Evolutionary conservation across 345 rosid genomes (phyloP).

Genomic region (Linum lewisii): DNA sequence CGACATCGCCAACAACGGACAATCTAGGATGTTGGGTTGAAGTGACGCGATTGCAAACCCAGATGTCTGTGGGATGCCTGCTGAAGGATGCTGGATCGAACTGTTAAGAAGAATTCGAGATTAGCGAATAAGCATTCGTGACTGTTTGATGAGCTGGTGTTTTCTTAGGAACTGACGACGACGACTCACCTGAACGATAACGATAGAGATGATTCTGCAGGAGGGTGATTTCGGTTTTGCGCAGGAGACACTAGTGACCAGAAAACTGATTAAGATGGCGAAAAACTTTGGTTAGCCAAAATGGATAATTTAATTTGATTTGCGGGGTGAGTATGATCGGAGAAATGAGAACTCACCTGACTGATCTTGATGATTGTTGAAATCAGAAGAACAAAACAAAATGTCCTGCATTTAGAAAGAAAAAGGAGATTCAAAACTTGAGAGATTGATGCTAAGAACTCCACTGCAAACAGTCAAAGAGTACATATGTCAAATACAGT

Average conservation of each 20-base stretch:
- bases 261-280: slow-evolving; percentile 38
- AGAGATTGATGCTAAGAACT: background rate
- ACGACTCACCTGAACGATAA: slow-evolving; percentile 63
- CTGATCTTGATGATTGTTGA: slow-evolving; percentile 41
- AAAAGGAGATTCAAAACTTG: slow-evolving; percentile 8
- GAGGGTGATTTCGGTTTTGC: slow-evolving; percentile 36
- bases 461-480: background rate
- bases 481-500: background rate
- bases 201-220: slow-evolving; percentile 70
- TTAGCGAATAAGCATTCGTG: background rate
- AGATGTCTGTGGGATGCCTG: slow-evolving; percentile 55
- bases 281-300: slow-evolving; percentile 2
- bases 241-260: slow-evolving; percentile 76
- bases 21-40: slow-evolving; percentile 62
- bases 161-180: background rate
- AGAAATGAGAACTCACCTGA: slow-evolving; percentile 38
- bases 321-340: background rate
- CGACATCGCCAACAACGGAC: slow-evolving; percentile 51
- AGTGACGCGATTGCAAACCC: slow-evolving; percentile 48
- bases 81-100: slow-evolving; percentile 54
- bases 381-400: slow-evolving; percentile 59
- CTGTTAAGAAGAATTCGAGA: slow-evolving; percentile 24
- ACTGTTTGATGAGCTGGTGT: background rate
- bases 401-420: slow-evolving; percentile 42
- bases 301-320: background rate